Conservation (phyloP, 345 rosid genomes). For the Citrus australasica region DNA sequence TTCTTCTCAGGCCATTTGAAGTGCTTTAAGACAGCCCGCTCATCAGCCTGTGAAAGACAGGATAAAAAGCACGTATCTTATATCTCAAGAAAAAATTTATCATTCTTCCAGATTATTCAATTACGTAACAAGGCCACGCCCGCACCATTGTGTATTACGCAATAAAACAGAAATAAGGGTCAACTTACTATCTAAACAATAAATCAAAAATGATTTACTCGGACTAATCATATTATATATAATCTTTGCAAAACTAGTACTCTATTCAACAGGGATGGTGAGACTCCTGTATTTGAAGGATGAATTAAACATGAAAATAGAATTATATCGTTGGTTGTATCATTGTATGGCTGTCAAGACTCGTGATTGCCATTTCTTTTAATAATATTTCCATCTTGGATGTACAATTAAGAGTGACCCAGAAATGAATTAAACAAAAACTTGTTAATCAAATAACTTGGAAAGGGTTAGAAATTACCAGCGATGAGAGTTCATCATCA, state of each 20-base stretch:
- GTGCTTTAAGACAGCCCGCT: conserved; percentile 86
- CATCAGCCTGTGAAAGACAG: conserved; percentile 61
- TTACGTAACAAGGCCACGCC: neutral
- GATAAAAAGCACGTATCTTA: neutral
- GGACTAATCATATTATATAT: neutral
- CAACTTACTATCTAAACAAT: neutral
- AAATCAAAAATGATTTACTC: neutral
- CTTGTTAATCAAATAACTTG: neutral
- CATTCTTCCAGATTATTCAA: neutral
- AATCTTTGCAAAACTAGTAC: neutral
- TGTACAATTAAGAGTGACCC: neutral
- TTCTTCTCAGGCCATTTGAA: conserved; percentile 94
- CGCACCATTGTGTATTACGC: neutral
- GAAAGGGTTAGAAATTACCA: conserved; percentile 47
- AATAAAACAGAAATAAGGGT: neutral
- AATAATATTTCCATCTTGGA: neutral
- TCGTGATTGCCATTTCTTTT: neutral
- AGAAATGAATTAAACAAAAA: neutral
- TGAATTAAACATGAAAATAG: neutral
- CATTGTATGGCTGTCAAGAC: neutral
- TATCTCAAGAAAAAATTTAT: neutral
- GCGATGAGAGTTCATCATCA: conserved; percentile 60
- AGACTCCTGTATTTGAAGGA: neutral
- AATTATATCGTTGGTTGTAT: neutral
- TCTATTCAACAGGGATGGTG: neutral